Evolutionary conservation across 805 yeast species (phyloP), one percentile per base, ranked within the genome.

Genomic region (Schwanniomyces pseudopolymorphus): DNA sequence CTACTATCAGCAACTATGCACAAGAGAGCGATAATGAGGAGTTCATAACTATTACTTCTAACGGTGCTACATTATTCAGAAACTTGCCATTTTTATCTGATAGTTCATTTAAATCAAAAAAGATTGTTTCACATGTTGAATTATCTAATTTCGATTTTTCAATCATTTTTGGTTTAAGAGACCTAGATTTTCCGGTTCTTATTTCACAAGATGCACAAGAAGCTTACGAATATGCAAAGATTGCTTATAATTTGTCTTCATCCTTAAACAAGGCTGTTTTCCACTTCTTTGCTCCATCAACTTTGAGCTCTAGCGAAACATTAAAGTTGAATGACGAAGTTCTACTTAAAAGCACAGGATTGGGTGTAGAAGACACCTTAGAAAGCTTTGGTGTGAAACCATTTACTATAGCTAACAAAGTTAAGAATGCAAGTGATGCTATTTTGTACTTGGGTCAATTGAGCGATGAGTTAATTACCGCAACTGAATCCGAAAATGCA

Each of bases 81-180:
- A 77, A 80, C 47, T 70, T 89, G 44, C 89, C 95, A 13, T 75
- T 74, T 44, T 70, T 89, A 40, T 67, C 75, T 1, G 55, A 58
- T n/a, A 28, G 57, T 11, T 49, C 54, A 21, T 69, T 81, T 55
- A 62, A 64, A 48, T 55, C 64, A 24, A 51, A 60, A 16, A 69
- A 80, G 1, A 74, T 79, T 22, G 84, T 85, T n/a, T 64, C 86
- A 44, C 87, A 84, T 57, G 81, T 83, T 31, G 79, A 80, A 48
- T 62, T 86, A 42, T 50, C 72, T n/a, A 63, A 74, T 44, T 75
- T 76, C 51, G 96, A 90, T 62, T 88, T 74, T 66, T 81, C 87
- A 22, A 69, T 79, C 13, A 78, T 89, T 22, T 72, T 92, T n/a
- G 78, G 89, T 6, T 72, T 87, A 54, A 83, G 91, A 60, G 92